Evolutionary conservation across 768 basidiomycete species (phyloP), one percentile per base, ranked within the genome.

Genomic region (Kwoniella mangroviensis): DNA sequence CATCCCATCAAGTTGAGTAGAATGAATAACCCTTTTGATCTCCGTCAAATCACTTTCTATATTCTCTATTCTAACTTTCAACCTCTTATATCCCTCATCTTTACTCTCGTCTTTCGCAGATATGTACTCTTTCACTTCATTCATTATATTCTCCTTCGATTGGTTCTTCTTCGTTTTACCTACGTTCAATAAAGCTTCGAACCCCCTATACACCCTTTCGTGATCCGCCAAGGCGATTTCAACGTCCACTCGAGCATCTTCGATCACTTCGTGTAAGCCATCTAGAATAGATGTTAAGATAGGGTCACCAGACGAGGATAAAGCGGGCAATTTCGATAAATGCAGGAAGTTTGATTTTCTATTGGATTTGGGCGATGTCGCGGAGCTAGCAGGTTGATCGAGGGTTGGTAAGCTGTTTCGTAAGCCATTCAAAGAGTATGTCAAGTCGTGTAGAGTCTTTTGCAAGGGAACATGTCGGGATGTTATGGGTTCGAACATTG

Each of bases 231-330:
- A 62, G 22, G 79, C 78, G 41, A 83, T 83, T 63, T 83, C 82
- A 15, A 83, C 74, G 66, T 81, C 81, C 3, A 83, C 82, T 17
- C 81, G 68, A n/a, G 81, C 82, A 63, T 83, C 82, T 69, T 83
- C 82, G 10, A 83, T 74, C 1, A 82, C 81, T 59, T 83, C 82
- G 70, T 81, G 76, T 10, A 83, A 68, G 3, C 67, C 77, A 40
- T 83, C 82, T 2, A 83, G 71, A 19, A 83, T 56, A 7, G 63
- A 68, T 9, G 67, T 43, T 15, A 83, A 63, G 19, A 68, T 63
- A 0, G 79, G 75, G 54, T 78, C 76, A 42, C 63, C 41, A 34
- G 71, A 49, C 2, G 71, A 56, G n/a, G 21, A 22, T 26, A 24
- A 12, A 21, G 68, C 58, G 21, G 73, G 61, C 42, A 53, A 63